A percentile compares a stretch with the other conserved stretches of the same genome.
phyloP scores from a whole-genome alignment of 768 basidiomycete genomes.

The Pleurotus citrinopileatus region DNA sequence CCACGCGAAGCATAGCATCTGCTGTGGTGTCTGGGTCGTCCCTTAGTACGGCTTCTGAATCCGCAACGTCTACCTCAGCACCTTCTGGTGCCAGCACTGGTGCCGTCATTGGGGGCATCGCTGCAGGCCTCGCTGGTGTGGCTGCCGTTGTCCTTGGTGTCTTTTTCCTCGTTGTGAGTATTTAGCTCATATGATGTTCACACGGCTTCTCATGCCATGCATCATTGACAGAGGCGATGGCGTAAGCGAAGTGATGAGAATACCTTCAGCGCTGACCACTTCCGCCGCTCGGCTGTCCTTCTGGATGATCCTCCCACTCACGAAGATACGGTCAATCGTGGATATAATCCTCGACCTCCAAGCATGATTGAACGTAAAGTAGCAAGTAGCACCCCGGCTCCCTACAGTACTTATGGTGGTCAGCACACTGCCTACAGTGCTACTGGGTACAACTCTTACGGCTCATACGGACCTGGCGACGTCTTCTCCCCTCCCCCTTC shows the following conservation, averaged over 20 bases:
- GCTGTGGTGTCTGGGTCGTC: background rate
- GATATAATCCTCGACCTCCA: conserved; percentile 58
- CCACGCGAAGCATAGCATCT: conserved; percentile 1
- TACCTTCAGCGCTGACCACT: conserved; percentile 52
- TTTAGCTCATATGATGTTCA: background rate
- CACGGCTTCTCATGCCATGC: background rate
- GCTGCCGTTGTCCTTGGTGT: conserved; percentile 37
- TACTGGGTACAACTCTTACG: background rate
- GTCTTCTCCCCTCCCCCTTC: background rate
- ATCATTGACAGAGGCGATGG: conserved; percentile 36
- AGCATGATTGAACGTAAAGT: conserved; percentile 57
- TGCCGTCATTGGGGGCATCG: conserved; percentile 39
- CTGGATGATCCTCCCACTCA: conserved; percentile 50
- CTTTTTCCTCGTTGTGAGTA: conserved; percentile 45
- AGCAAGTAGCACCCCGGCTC: conserved; percentile 20
- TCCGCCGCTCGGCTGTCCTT: conserved; percentile 64
- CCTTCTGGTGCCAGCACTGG: conserved; percentile 22
- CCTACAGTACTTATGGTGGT: background rate
- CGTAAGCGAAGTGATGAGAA: conserved; percentile 38
- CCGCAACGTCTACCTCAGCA: conserved; percentile 14
- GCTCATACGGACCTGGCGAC: conserved; percentile 1
- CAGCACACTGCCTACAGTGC: background rate
- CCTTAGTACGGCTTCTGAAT: conserved; percentile 10
- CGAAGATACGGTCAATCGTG: conserved; percentile 34
- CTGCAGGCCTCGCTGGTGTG: conserved; percentile 42